Evolutionary conservation across 768 basidiomycete species (phyloP).

Genomic region (Agrocybe chaxingu): DNA sequence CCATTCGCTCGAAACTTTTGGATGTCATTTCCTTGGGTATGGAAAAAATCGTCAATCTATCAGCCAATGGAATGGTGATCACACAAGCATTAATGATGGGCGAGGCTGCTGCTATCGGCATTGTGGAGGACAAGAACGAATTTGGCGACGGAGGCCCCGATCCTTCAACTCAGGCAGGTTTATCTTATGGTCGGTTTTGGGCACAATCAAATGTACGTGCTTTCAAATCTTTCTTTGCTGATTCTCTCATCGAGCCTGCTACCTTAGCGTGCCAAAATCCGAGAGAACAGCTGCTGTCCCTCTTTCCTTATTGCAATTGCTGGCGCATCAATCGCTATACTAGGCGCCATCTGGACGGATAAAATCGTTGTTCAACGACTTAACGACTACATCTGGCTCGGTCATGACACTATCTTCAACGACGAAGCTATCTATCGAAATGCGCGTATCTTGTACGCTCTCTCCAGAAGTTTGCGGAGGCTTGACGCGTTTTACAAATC

Average conservation of each 20-base stretch:
- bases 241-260: background rate
- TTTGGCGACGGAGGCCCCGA: conserved; percentile 11
- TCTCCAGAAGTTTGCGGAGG: conserved; percentile 9
- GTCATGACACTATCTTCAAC: conserved; percentile 14
- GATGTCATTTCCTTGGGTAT: background rate
- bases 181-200: conserved; percentile 11
- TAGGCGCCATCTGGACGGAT: conserved; percentile 27
- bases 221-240: background rate
- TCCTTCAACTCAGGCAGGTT: conserved; percentile 14
- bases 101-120: background rate
- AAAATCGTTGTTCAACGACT: conserved; percentile 28
- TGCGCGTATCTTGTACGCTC: conserved; percentile 21
- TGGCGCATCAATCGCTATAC: conserved; percentile 29
- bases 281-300: conserved; percentile 23
- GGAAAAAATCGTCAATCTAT: background rate
- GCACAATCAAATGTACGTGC: conserved; percentile 9
- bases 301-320: conserved; percentile 27
- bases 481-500: conserved; percentile 20
- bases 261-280: conserved; percentile 13
- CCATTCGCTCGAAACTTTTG: conserved; percentile 1
- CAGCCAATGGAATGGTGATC: background rate
- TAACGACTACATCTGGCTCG: conserved; percentile 30
- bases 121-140: conserved; percentile 12
- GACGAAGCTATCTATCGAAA: conserved; percentile 14
- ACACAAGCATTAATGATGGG: background rate